Evolutionary conservation across 164 flowering plant genomes (phyloP).

Genomic region (Malania oleifera): DNA sequence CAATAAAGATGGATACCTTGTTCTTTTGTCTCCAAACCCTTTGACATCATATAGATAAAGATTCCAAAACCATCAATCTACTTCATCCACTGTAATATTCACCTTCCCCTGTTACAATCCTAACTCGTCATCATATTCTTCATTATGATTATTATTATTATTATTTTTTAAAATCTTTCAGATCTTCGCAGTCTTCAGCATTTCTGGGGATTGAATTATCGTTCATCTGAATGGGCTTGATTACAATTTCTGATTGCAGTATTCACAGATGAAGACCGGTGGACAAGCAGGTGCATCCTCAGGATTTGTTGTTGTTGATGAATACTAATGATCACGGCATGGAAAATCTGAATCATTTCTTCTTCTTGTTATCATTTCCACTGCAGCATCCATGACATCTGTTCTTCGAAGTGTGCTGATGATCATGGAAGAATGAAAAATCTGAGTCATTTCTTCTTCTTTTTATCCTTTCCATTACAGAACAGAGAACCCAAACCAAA

Average conservation of each 20-base stretch:
- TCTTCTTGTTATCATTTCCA: constrained; percentile 35
- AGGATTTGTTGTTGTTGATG: too few relatives aligned
- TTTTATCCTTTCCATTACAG: constrained; percentile 54
- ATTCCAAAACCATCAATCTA: constrained; percentile 7
- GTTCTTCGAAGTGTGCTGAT: neutral
- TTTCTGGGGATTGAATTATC: too few relatives aligned
- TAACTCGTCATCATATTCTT: too few relatives aligned
- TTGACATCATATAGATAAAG: constrained; percentile 27
- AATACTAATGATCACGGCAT: constrained; percentile 9
- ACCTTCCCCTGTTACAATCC: neutral
- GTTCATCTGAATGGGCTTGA: constrained; percentile 4
- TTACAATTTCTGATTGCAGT: constrained; percentile 12
- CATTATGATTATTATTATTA: too few relatives aligned
- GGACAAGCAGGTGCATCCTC: too few relatives aligned
- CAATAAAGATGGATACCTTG: constrained; percentile 34
- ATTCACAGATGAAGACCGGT: too few relatives aligned
- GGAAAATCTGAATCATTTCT: constrained; percentile 26
- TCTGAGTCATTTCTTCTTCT: constrained; percentile 42
- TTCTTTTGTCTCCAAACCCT: constrained; percentile 33
- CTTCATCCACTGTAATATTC: constrained; percentile 4
- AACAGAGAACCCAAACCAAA: constrained; percentile 69
- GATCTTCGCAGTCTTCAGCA: too few relatives aligned
- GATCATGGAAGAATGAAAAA: neutral
- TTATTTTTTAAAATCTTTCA: neutral
- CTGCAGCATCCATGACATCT: constrained; percentile 14